phyloP scores from a whole-genome alignment of 1,139 yeast genomes.

The Magnusiomyces sp. region DNA sequence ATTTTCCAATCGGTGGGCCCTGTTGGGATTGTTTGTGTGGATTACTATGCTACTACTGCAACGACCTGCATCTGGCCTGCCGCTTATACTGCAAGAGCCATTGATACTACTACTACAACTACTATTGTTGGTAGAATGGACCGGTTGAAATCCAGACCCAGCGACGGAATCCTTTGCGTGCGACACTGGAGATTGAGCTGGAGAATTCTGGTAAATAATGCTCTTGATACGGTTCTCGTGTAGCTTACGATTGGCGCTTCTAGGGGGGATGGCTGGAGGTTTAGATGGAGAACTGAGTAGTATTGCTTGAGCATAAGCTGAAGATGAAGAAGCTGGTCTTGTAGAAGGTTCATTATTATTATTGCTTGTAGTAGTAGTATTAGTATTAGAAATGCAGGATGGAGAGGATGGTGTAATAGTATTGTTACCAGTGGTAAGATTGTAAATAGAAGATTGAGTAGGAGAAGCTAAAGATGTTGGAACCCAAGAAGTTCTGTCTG shows the following conservation, averaged over 20 bases:
- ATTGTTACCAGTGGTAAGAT: not conserved
- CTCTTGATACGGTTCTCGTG: conserved; percentile 1
- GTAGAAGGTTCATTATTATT: too few species aligned
- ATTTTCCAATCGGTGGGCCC: not conserved
- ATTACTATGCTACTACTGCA: not conserved
- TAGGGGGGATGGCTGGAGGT: conserved; percentile 2
- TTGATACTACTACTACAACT: not conserved
- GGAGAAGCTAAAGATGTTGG: not conserved
- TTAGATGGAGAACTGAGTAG: too few species aligned
- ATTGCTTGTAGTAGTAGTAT: too few species aligned
- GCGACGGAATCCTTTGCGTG: not conserved
- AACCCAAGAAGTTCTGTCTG: not conserved
- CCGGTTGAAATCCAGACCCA: not conserved
- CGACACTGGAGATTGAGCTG: not conserved
- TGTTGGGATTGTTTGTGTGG: not conserved
- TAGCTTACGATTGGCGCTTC: not conserved
- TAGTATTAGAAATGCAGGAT: too few species aligned
- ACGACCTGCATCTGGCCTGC: not conserved
- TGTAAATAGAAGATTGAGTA: not conserved
- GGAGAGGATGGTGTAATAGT: too few species aligned
- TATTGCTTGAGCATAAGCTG: too few species aligned
- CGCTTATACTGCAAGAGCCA: not conserved
- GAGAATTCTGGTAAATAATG: not conserved
- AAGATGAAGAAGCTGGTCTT: too few species aligned
- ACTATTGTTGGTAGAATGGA: not conserved